Base-by-base conservation (phyloP, 345 rosid species). In the Acer negundo region DNA sequence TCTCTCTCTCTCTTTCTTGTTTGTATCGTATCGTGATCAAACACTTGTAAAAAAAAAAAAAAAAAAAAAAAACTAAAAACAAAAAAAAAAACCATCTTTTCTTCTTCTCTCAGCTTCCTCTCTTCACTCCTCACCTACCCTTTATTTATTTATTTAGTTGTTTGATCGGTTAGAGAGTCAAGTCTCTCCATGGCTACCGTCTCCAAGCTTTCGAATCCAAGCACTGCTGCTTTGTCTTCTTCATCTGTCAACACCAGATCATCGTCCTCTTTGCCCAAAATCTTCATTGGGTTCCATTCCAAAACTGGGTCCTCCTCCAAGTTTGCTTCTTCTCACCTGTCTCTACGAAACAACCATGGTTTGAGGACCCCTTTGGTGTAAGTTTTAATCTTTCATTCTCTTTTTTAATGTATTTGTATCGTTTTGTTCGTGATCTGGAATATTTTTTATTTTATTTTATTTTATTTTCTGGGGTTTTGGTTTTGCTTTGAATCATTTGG, bases 161-260 rank as follows among this genome's bases (percentile, higher is more conserved):
- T 46, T 10, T 46, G 49, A 46, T 46, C 49, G 49, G 49, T 46
- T 10, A 7, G 28, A 10, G 12, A 7, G 28, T 44, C 42, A 26
- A 40, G 31, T 22, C 56, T 67, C 80, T 4, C 76, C 53, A 89
- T 95, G 98, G 92, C 97, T 15, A 88, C 97, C 85, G 83, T 92
- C 82, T 93, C 97, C 73, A 93, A 88, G 87, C 93, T 92, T 66
- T 82, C 94, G 4, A 81, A 71, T 64, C 85, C 90, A 19, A 64
- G 35, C 73, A 83, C 88, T 6, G 70, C 86, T 1, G 74, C 89
- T 56, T 79, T 85, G 44, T 42, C 83, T 16, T 72, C 90, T 23
- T 75, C 93, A 9, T 77, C 90, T 31, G 19, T 69, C 66, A 82
- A 70, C 28, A 59, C 89, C 58, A 81, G 91, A 64, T 86, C 93